These are phyloP conservation scores for Lactuca sativa DNA, from an alignment of 129 eudicot genomes.

Conservation along the genomic window DNA sequence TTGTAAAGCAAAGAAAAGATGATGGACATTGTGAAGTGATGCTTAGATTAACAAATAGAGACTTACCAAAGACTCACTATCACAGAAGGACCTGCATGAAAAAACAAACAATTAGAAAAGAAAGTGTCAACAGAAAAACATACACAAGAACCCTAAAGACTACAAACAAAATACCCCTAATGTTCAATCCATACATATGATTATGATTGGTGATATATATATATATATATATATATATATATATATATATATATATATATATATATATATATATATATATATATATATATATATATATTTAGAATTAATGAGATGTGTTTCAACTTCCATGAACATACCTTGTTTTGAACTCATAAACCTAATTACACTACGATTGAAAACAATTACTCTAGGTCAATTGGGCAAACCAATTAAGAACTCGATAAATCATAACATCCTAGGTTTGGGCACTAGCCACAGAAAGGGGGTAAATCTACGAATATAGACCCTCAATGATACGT, in stretches of 20 bases:
- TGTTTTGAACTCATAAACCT: slow-evolving; percentile 9
- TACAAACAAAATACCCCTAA: neutral
- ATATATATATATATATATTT: no score
- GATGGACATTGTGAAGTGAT: no score
- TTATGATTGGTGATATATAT: no score
- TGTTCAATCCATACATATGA: neutral
- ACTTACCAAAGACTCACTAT: slow-evolving; percentile 37
- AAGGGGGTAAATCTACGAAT: neutral
- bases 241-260: no score
- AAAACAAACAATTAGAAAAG: slow-evolving; percentile 15
- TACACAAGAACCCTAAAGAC: slow-evolving; percentile 2
- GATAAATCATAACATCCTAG: neutral
- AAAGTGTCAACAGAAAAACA: neutral
- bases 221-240: no score
- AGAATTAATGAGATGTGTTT: neutral
- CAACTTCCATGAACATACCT: neutral
- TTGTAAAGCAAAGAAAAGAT: no score
- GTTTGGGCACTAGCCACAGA: neutral
- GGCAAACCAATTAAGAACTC: neutral
- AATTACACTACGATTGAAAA: neutral
- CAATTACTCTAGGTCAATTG: neutral
- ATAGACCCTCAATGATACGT: neutral
- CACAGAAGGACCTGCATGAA: slow-evolving; percentile 36
- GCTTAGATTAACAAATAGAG: neutral
- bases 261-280: no score